Conservation (phyloP, 129 eudicot species). For the Rutidosis leptorrhynchoides region DNA sequence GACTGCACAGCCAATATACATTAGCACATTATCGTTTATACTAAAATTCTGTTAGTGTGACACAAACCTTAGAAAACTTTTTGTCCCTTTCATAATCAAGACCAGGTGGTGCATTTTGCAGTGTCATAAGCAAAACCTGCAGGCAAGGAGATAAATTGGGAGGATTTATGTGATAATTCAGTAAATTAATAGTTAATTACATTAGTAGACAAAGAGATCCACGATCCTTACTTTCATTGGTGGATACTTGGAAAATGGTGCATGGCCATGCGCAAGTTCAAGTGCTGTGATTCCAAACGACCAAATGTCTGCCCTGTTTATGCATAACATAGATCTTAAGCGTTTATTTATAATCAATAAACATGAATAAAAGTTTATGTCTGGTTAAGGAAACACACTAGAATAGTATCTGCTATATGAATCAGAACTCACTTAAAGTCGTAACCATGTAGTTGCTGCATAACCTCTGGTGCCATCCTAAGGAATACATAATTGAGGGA, state of each 20-base stretch:
- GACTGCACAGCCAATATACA: conserved; percentile 46
- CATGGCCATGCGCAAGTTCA: conserved; percentile 99
- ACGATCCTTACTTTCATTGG: conserved; percentile 78
- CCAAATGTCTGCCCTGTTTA: conserved; percentile 96
- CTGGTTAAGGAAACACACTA: neutral
- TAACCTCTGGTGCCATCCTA: conserved; percentile 99
- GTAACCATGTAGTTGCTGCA: conserved; percentile 92
- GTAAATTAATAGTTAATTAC: neutral
- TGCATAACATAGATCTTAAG: conserved; percentile 20
- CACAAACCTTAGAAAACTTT: conserved; percentile 81
- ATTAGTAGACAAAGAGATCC: neutral
- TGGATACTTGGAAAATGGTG: conserved; percentile 95
- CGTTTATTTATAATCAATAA: conserved; percentile 2
- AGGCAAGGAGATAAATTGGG: neutral
- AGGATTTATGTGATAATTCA: conserved; percentile 8
- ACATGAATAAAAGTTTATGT: neutral
- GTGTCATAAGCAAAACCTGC: conserved; percentile 91
- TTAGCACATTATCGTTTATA: conserved; percentile 12
- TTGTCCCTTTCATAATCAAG: conserved; percentile 94
- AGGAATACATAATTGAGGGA: conserved; percentile 7
- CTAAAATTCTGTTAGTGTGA: neutral
- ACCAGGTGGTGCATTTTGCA: conserved; percentile 98
- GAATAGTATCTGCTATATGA: neutral
- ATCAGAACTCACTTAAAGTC: conserved; percentile 75
- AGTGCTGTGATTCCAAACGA: conserved; percentile 97